Conservation (phyloP, 148 eudicot genomes). For the Dianthus caryophyllus region DNA sequence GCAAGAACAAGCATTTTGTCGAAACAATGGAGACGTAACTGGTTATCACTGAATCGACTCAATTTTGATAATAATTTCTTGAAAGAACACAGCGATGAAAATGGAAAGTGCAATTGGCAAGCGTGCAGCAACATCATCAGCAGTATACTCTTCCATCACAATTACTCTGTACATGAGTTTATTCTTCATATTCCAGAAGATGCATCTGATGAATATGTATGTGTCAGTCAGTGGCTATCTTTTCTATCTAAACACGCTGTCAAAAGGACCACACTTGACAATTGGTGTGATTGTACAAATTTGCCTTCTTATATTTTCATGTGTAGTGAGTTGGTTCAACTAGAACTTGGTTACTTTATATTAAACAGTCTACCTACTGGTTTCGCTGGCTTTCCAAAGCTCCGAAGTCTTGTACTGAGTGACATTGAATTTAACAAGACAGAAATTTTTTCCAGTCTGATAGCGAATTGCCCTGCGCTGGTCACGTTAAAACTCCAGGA, state of each 20-base stretch:
- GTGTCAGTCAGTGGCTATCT: constrained; percentile 12
- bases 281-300: neutral
- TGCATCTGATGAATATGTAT: neutral
- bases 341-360: neutral
- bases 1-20: constrained; percentile 8
- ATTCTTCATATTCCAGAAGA: neutral
- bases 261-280: neutral
- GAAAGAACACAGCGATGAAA: neutral
- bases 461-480: neutral
- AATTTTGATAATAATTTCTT: neutral
- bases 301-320: neutral
- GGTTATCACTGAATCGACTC: constrained; percentile 1
- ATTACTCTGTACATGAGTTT: neutral
- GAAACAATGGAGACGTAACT: constrained; percentile 6
- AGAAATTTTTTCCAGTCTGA: neutral
- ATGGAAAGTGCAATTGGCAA: neutral
- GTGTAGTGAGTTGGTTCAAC: constrained; percentile 8
- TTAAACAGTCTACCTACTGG: neutral
- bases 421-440: neutral
- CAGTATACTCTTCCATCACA: constrained; percentile 11
- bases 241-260: constrained; percentile 9
- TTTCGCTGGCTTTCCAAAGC: constrained; percentile 13
- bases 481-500: neutral
- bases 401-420: neutral
- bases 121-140: neutral